Evolutionary conservation across 345 rosid species (phyloP).

Genomic region (Eucalyptus victrix): DNA sequence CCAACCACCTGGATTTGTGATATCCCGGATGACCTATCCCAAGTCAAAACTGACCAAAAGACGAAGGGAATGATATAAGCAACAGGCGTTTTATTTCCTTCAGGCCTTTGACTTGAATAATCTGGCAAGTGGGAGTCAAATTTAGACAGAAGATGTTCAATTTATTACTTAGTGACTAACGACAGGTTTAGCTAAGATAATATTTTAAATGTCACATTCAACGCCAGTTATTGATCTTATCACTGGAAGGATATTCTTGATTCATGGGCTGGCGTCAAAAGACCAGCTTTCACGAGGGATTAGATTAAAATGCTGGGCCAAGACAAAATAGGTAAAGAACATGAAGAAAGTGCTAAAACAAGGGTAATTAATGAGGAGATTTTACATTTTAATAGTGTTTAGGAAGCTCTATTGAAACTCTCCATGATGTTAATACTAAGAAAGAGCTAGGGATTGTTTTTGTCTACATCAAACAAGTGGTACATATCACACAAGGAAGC

Average conservation of each 20-base stretch:
- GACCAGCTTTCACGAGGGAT: neutral
- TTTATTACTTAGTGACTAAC: neutral
- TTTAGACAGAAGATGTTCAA: neutral
- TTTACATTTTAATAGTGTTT: neutral
- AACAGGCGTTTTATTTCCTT: neutral
- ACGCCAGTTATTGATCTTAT: neutral
- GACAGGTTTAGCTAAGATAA: neutral
- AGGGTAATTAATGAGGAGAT: neutral
- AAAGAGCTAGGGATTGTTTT: neutral
- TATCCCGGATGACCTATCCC: neutral
- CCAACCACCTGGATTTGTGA: neutral
- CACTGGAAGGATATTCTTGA: neutral
- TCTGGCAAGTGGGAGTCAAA: neutral
- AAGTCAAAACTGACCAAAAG: neutral
- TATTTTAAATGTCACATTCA: neutral
- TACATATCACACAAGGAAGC: neutral
- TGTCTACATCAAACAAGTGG: neutral
- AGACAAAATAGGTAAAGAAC: neutral
- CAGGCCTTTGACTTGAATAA: neutral
- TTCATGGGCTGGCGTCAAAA: neutral
- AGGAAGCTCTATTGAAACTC: neutral
- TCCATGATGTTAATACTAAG: neutral
- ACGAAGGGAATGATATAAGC: neutral
- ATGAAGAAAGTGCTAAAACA: neutral
- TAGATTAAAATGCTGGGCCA: neutral